These are phyloP conservation scores for Trypanosoma caninum DNA, from an alignment of 208 protist genomes.

Conservation along the genomic window DNA sequence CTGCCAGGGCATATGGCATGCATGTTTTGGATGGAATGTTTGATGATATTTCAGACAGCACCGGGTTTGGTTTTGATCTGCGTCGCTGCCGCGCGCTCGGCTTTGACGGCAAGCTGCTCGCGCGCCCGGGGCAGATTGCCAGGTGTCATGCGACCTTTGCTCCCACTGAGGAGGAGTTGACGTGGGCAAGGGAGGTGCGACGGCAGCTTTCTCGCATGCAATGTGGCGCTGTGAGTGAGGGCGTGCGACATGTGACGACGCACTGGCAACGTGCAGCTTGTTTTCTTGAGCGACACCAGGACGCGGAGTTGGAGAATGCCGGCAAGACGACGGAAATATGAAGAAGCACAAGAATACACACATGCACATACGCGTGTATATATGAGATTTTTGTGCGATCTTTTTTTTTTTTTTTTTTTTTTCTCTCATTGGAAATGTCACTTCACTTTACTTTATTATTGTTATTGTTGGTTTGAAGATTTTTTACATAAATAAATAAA, in stretches of 20 bases:
- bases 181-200: conserved; percentile 52
- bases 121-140: conserved; percentile 64
- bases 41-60: conserved; percentile 63
- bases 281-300: conserved; percentile 12
- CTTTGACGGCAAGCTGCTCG: conserved; percentile 76
- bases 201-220: not conserved
- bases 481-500: too few species aligned
- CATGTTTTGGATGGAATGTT: conserved; percentile 70
- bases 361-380: not conserved
- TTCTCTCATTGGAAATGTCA: not conserved
- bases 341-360: not conserved
- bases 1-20: conserved; percentile 64
- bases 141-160: conserved; percentile 62
- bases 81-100: conserved; percentile 55
- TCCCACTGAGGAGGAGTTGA: conserved; percentile 51
- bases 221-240: conserved; percentile 25
- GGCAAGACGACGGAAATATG: not conserved
- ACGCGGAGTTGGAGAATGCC: too few species aligned
- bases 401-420: not conserved
- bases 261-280: conserved; percentile 12
- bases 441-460: not conserved
- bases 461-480: too few species aligned
- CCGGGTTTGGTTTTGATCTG: conserved; percentile 57
- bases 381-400: not conserved
- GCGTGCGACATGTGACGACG: conserved; percentile 36